Evolutionary conservation across 208 protist species (phyloP), one percentile per base, ranked within the genome.

Genomic region (Tritrichomonas musculus): DNA sequence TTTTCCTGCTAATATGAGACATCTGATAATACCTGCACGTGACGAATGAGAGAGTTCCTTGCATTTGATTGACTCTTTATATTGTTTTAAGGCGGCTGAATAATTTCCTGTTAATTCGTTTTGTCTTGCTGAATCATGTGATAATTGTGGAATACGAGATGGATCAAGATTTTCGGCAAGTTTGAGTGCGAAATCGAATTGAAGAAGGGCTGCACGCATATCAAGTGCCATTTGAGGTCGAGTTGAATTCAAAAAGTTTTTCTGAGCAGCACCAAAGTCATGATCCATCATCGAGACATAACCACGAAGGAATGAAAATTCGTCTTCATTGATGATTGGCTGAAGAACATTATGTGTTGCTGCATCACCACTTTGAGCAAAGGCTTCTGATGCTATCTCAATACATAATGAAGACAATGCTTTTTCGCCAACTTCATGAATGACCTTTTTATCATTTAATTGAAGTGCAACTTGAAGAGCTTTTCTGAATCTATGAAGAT

Each of bases 61-160:
- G 13, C n/a, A 47, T n/a, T 8, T 49, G 4, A 84, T 47, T 25
- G 41, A 25, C 25, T 84, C 39, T n/a, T 84, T 84, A 25, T 84
- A 84, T 84, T 84, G 73, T n/a, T 84, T 33, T 13, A 84, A 33
- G 1, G 73, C 73, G 1, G 9, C 4, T 4, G 73, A 33, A 44
- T 84, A 84, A 25, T 84, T 84, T 33, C 73, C 73, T 11, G 77
- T 88, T 13, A 88, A 27, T 57, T 88, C 77, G n/a, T 88, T 88
- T 20, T 88, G 77, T 0, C 77, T 41, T 13, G 41, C 77, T 17
- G n/a, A 47, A 47, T 84, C 73, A 53, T 53, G 39, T 49, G 41
- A 53, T 33, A 84, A n/a, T 33, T 84, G 41, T 3, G 73, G 73
- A 55, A 84, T 84, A n/a, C 73, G 36, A 17, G 73, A 53, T 84